These are phyloP conservation scores for Protomyces lactucae-debilis DNA, from an alignment of 1,139 yeast genomes.

Conservation along the genomic window DNA sequence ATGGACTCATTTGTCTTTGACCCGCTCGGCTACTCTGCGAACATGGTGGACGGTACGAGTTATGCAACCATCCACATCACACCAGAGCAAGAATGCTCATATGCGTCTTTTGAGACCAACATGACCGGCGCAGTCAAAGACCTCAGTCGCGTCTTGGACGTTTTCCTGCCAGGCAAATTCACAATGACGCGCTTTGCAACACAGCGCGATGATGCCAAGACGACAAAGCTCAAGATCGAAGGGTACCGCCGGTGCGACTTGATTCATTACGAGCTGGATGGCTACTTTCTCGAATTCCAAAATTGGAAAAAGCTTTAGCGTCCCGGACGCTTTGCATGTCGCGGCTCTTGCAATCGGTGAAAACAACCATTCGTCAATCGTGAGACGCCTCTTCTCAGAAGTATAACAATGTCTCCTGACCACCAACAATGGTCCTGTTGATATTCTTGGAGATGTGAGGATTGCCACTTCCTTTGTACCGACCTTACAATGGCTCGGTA, in stretches of 20 bases:
- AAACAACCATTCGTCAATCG: too few species aligned
- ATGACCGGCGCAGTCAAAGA: conserved; percentile 48
- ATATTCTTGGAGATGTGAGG: too few species aligned
- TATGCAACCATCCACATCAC: conserved; percentile 93
- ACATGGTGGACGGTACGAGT: conserved; percentile 51
- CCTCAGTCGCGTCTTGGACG: conserved; percentile 46
- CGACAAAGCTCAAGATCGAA: conserved; percentile 26
- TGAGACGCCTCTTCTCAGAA: too few species aligned
- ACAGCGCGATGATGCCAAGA: conserved; percentile 34
- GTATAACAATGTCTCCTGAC: too few species aligned
- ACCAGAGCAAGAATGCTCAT: conserved; percentile 90
- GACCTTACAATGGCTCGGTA: too few species aligned
- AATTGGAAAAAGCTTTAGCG: conserved; percentile 36
- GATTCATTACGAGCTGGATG: conserved; percentile 64
- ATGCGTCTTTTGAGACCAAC: conserved; percentile 92
- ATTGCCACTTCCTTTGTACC: too few species aligned
- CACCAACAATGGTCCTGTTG: too few species aligned
- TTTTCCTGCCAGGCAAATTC: conserved; percentile 73
- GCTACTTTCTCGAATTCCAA: conserved; percentile 46
- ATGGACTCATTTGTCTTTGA: conserved; percentile 83
- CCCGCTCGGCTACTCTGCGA: conserved; percentile 96
- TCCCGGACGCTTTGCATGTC: too few species aligned
- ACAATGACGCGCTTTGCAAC: conserved; percentile 63
- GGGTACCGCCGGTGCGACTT: conserved; percentile 64
- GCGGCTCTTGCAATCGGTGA: too few species aligned